These are phyloP conservation scores for Starmerella davenportii DNA, from an alignment of 805 yeast species.

Conservation along the genomic window DNA sequence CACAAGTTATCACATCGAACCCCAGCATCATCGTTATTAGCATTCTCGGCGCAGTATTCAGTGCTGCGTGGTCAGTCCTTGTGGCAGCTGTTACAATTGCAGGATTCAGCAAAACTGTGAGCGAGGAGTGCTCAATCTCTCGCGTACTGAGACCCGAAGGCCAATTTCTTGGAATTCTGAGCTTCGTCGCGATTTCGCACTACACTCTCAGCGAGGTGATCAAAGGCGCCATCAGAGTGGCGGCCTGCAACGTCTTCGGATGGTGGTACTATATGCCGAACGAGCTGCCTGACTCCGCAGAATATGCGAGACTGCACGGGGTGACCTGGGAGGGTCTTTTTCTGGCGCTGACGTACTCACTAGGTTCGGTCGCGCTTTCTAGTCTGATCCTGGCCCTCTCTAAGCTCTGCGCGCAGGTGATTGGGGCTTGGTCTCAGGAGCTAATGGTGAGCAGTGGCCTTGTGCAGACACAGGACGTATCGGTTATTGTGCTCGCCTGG, in stretches of 20 bases:
- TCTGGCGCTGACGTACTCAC: slow-evolving; percentile 67
- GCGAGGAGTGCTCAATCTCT: slow-evolving; percentile 26
- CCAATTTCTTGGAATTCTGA: slow-evolving; percentile 47
- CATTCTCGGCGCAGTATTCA: slow-evolving; percentile 37
- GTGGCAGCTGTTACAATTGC: slow-evolving; percentile 56
- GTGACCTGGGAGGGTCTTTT: slow-evolving; percentile 41
- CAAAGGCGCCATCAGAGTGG: slow-evolving; percentile 61
- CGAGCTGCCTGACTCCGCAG: slow-evolving; percentile 12
- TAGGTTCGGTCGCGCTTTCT: slow-evolving; percentile 83
- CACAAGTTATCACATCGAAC: slow-evolving; percentile 54
- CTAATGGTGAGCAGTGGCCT: slow-evolving; percentile 8
- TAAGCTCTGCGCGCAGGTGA: slow-evolving; percentile 29
- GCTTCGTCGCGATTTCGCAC: slow-evolving; percentile 66
- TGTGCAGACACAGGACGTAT: slow-evolving; percentile 5
- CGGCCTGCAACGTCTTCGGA: slow-evolving; percentile 71
- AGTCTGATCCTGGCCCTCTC: slow-evolving; percentile 53
- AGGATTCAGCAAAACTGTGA: slow-evolving; percentile 55
- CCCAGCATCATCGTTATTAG: slow-evolving; percentile 54
- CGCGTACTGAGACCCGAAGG: slow-evolving; percentile 24
- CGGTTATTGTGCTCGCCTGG: slow-evolving; percentile 14
- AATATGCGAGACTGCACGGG: not conserved
- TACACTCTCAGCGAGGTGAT: slow-evolving; percentile 69
- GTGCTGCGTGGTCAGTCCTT: slow-evolving; percentile 46
- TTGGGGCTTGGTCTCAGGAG: slow-evolving; percentile 10
- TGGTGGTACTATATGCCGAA: slow-evolving; percentile 74